Evolutionary conservation across 2,329 filamentous ascomycete species (phyloP).

Genomic region (Trichophyton equinum): DNA sequence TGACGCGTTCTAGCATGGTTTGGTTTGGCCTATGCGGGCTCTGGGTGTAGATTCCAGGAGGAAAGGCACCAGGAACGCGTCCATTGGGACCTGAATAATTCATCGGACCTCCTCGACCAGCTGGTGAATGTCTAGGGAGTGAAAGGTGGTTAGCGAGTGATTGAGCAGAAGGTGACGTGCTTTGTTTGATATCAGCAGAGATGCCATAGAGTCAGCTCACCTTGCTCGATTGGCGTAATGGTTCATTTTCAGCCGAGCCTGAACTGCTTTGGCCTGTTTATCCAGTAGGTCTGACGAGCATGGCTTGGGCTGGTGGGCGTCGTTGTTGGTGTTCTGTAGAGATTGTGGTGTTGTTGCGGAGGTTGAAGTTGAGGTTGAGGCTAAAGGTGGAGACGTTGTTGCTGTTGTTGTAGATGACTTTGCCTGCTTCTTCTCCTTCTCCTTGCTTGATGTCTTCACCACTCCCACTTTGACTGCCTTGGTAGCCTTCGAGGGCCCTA

Average conservation of each 20-base stretch:
- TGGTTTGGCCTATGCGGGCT: not conserved
- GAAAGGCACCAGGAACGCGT: not conserved
- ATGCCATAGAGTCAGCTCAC: not conserved
- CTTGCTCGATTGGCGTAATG: not conserved
- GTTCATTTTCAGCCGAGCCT: not conserved
- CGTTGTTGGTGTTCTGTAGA: not conserved
- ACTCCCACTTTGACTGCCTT: not conserved
- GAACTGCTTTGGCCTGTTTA: not conserved
- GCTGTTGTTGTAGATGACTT: not conserved
- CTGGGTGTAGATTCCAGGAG: not conserved
- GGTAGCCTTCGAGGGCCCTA: not conserved
- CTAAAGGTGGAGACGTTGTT: not conserved
- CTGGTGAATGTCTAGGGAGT: not conserved
- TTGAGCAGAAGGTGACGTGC: not conserved
- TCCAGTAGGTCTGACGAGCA: not conserved
- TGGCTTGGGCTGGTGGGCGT: not conserved
- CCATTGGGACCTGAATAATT: not conserved
- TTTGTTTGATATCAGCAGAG: not conserved
- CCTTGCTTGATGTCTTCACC: not conserved
- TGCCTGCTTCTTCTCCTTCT: not conserved
- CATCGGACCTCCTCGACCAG: not conserved
- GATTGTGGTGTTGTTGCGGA: not conserved
- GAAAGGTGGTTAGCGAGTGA: not conserved
- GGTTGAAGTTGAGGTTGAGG: not conserved
- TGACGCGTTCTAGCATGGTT: slow-evolving; percentile 4